These are phyloP conservation scores for Albifimbria verrucaria DNA, from an alignment of 2,329 filamentous ascomycete species.

Conservation along the genomic window DNA sequence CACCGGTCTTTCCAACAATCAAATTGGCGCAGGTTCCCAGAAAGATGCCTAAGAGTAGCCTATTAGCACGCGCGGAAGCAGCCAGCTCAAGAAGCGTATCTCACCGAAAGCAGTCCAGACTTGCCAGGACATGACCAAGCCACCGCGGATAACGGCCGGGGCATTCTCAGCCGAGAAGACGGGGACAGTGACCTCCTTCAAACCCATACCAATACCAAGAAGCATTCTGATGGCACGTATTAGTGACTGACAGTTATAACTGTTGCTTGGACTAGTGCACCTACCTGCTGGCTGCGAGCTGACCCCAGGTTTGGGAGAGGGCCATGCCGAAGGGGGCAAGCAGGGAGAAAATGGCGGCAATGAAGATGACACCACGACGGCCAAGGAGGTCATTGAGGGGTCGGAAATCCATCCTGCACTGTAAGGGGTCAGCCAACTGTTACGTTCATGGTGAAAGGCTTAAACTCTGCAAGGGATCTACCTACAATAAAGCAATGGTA, in stretches of 20 bases:
- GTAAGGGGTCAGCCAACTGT: slow-evolving; percentile 8
- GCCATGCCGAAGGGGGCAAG: slow-evolving; percentile 59
- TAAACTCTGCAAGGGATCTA: too few relatives aligned
- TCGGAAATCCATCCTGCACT: slow-evolving; percentile 61
- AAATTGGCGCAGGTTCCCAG: slow-evolving; percentile 65
- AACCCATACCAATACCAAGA: slow-evolving; percentile 59
- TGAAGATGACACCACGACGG: slow-evolving; percentile 62
- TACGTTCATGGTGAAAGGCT: too few relatives aligned
- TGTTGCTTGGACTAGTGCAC: slow-evolving; percentile 9
- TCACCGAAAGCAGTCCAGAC: slow-evolving; percentile 50
- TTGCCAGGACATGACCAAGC: slow-evolving; percentile 54
- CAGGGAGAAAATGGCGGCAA: slow-evolving; percentile 60
- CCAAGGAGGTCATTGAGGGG: slow-evolving; percentile 55
- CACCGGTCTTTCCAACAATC: slow-evolving; percentile 56
- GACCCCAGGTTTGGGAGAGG: slow-evolving; percentile 54
- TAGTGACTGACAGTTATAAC: neutral
- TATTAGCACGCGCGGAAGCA: too few relatives aligned
- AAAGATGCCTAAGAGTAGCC: slow-evolving; percentile 53
- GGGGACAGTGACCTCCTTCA: slow-evolving; percentile 46
- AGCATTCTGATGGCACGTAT: slow-evolving; percentile 29
- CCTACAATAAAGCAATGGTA: slow-evolving; percentile 39
- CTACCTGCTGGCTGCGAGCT: slow-evolving; percentile 54
- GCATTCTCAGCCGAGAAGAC: slow-evolving; percentile 52
- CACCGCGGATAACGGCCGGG: slow-evolving; percentile 50
- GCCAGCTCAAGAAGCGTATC: neutral